Conservation (phyloP, 2,329 filamentous ascomycete species). For the Claviceps arundinis region DNA sequence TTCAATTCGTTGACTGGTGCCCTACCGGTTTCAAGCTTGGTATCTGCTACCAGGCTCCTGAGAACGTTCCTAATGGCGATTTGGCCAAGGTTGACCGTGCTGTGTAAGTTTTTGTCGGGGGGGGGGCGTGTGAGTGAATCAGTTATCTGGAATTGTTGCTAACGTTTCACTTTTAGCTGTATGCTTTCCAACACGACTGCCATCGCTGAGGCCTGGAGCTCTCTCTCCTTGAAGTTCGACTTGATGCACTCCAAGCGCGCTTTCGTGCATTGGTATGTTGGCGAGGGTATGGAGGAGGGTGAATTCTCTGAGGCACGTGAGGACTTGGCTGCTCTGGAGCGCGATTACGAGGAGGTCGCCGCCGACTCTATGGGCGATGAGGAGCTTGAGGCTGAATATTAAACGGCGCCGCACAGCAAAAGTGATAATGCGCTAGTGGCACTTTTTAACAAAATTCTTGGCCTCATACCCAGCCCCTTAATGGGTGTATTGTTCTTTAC, state of each 20-base stretch:
- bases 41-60: slow-evolving; percentile 98
- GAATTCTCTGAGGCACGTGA: slow-evolving; percentile 99
- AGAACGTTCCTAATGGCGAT: slow-evolving; percentile 93
- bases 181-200: slow-evolving; percentile 99
- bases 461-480: slow-evolving; percentile 13
- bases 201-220: slow-evolving; percentile 96
- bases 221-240: slow-evolving; percentile 95
- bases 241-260: slow-evolving; percentile 99
- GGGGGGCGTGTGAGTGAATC: neutral
- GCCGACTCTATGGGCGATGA: slow-evolving; percentile 85
- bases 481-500: slow-evolving; percentile 26
- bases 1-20: slow-evolving; percentile 99
- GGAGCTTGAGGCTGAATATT: slow-evolving; percentile 86
- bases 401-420: slow-evolving; percentile 21
- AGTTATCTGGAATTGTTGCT: slow-evolving; percentile 8
- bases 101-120: slow-evolving; percentile 52
- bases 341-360: slow-evolving; percentile 97
- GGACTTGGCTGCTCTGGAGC: slow-evolving; percentile 93
- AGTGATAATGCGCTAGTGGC: slow-evolving; percentile 5
- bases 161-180: slow-evolving; percentile 44
- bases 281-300: slow-evolving; percentile 99
- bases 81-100: slow-evolving; percentile 96
- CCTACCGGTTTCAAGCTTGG: slow-evolving; percentile 99
- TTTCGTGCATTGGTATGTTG: slow-evolving; percentile 99
- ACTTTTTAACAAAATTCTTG: slow-evolving; percentile 11